Percentiles rank a stretch among this genome's conserved stretches.
These are phyloP conservation scores for Amanita molliuscula DNA, from an alignment of 768 basidiomycete species.

Conservation along the genomic window DNA sequence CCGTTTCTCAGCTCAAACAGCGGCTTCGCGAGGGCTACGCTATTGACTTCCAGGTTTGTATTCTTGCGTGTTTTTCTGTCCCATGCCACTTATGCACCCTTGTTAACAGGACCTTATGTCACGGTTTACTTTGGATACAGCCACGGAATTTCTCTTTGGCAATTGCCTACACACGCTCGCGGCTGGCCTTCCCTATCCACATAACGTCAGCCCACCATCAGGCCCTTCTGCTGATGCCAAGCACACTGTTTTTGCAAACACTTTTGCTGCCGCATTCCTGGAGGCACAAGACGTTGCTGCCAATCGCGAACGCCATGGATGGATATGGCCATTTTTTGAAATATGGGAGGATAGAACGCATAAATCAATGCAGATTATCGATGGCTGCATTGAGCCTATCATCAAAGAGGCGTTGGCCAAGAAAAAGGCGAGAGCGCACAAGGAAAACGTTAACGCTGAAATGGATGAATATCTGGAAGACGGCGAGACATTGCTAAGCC, in stretches of 20 bases:
- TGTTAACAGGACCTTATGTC: slow-evolving; percentile 39
- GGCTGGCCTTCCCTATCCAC: slow-evolving; percentile 42
- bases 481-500: slow-evolving; percentile 42
- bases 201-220: slow-evolving; percentile 22
- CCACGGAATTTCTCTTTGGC: slow-evolving; percentile 59
- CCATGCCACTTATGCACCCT: neutral
- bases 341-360: slow-evolving; percentile 33
- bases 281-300: slow-evolving; percentile 34
- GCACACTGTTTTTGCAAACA: neutral
- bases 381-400: slow-evolving; percentile 42
- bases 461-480: slow-evolving; percentile 22
- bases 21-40: slow-evolving; percentile 40
- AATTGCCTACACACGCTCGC: slow-evolving; percentile 42
- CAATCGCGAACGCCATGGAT: slow-evolving; percentile 31
- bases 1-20: slow-evolving; percentile 33
- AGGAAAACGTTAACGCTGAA: slow-evolving; percentile 18
- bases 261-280: slow-evolving; percentile 34
- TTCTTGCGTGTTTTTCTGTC: neutral
- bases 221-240: slow-evolving; percentile 7
- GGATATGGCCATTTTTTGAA: slow-evolving; percentile 46
- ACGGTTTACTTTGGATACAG: slow-evolving; percentile 58
- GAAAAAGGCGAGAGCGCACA: slow-evolving; percentile 15
- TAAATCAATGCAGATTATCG: slow-evolving; percentile 41
- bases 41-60: slow-evolving; percentile 45
- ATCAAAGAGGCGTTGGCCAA: slow-evolving; percentile 37